Evolutionary conservation across 2,329 filamentous ascomycete species (phyloP), one percentile per base, ranked within the genome.

Genomic region (Aspergillus calidoustus): DNA sequence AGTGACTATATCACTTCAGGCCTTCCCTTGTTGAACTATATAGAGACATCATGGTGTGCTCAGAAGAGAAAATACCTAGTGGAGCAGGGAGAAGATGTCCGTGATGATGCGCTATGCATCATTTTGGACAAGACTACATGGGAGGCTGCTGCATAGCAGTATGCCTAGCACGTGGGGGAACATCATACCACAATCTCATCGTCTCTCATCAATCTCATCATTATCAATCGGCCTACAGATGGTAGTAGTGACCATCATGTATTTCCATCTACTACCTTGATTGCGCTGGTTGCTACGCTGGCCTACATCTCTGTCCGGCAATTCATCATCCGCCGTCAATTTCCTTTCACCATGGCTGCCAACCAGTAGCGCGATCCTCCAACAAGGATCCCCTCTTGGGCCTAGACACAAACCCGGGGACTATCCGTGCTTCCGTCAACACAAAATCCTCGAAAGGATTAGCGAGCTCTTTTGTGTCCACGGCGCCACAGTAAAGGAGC

Each of bases 401-500:
- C 8, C 44, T 66, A 19, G 64, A 68, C 19, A 58, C 30, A 3
- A 44, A 66, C 7, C 49, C 43, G 15, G 54, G 56, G 9, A 60
- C 50, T 4, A 30, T 68, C 3, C 11, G 22, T 1, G 30, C 51
- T 5, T 59, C 25, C 65, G 52, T 22, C 17, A 62, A 2, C 59
- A 66, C 19, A 51, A 44, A 5, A 23, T 66, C 19, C 66, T 66
- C 41, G 51, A 63, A 34, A 13, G 31, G 19, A 13, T 13, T 23
- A 44, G n/a, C 19, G 25, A 61, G 25, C 57, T 63, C 11, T 68
- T 68, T 31, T 46, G 49, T 7, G 7, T 9, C 3, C 64, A 68
- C 31, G 69, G 69, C 7, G 57, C 57, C n/a, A 73, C 69, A 11
- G 54, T 59, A 3, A 63, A 60, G 34, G 53, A 55, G 53, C 43